Conservation (phyloP, 495 filamentous ascomycete species). For the Talaromyces thailandensis region DNA sequence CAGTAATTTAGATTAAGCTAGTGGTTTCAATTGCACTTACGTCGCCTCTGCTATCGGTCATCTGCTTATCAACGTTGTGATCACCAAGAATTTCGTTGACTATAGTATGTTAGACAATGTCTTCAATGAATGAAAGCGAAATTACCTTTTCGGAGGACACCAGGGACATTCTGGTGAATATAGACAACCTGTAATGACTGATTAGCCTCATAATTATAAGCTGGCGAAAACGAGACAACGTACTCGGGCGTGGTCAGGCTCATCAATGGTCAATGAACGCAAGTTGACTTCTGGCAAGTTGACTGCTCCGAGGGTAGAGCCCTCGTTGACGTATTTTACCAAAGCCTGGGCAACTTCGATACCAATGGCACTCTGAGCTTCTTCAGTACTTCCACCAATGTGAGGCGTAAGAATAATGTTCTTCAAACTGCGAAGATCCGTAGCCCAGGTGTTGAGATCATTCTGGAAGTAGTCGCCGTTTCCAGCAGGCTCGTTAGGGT, state of each 20-base stretch:
- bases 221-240: constrained; percentile 12
- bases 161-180: constrained; percentile 92
- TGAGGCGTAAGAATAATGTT: constrained; percentile 95
- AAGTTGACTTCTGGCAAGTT: constrained; percentile 93
- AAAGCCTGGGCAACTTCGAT: constrained; percentile 83
- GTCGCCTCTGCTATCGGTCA: constrained; percentile 88
- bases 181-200: constrained; percentile 59
- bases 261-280: constrained; percentile 76
- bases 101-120: constrained; percentile 15
- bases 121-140: background rate
- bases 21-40: constrained; percentile 29
- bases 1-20: constrained; percentile 1
- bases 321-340: constrained; percentile 87
- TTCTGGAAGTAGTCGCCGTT: constrained; percentile 94
- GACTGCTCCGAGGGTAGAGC: constrained; percentile 79
- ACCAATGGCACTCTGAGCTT: constrained; percentile 94
- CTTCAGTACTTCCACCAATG: constrained; percentile 95
- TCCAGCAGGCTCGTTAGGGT: constrained; percentile 82
- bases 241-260: constrained; percentile 77
- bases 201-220: constrained; percentile 5
- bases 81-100: constrained; percentile 89
- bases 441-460: constrained; percentile 76
- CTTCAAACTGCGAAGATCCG: constrained; percentile 74
- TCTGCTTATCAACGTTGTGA: constrained; percentile 98
- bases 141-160: constrained; percentile 75